Evolutionary conservation across 371 early-diverging fungal species (phyloP).

Genomic region (Capillidium heterosporum): DNA sequence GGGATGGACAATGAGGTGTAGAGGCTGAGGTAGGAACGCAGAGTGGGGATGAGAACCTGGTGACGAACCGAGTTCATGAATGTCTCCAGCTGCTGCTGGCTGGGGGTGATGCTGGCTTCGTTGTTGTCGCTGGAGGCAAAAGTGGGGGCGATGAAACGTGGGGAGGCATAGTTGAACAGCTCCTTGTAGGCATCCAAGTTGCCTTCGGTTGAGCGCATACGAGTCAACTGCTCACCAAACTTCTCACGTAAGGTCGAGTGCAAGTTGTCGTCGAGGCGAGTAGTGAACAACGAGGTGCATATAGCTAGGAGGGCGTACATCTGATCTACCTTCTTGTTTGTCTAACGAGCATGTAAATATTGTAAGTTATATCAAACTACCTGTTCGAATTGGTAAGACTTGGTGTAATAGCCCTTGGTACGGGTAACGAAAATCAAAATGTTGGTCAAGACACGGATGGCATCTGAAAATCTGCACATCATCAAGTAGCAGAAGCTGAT

Average conservation of each 20-base stretch:
- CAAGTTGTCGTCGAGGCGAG: slow-evolving; percentile 79
- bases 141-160: slow-evolving; percentile 82
- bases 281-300: slow-evolving; percentile 81
- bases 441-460: slow-evolving; percentile 79
- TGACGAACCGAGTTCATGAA: slow-evolving; percentile 70
- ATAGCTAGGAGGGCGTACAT: slow-evolving; percentile 87
- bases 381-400: slow-evolving; percentile 81
- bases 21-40: slow-evolving; percentile 84
- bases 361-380: slow-evolving; percentile 14
- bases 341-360: slow-evolving; percentile 13
- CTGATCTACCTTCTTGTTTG: slow-evolving; percentile 79
- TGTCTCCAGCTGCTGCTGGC: slow-evolving; percentile 47
- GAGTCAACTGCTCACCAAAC: slow-evolving; percentile 74
- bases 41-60: slow-evolving; percentile 67
- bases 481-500: slow-evolving; percentile 94
- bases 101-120: slow-evolving; percentile 9
- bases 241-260: slow-evolving; percentile 77
- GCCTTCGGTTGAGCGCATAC: slow-evolving; percentile 76
- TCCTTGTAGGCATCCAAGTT: slow-evolving; percentile 63
- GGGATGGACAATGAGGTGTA: slow-evolving; percentile 80
- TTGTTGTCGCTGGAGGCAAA: slow-evolving; percentile 49
- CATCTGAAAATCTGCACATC: slow-evolving; percentile 91
- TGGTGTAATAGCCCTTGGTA: slow-evolving; percentile 82
- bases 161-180: slow-evolving; percentile 78
- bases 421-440: slow-evolving; percentile 24